phyloP scores from a whole-genome alignment of 2,329 filamentous ascomycete species.

The Zasmidium cellare region DNA sequence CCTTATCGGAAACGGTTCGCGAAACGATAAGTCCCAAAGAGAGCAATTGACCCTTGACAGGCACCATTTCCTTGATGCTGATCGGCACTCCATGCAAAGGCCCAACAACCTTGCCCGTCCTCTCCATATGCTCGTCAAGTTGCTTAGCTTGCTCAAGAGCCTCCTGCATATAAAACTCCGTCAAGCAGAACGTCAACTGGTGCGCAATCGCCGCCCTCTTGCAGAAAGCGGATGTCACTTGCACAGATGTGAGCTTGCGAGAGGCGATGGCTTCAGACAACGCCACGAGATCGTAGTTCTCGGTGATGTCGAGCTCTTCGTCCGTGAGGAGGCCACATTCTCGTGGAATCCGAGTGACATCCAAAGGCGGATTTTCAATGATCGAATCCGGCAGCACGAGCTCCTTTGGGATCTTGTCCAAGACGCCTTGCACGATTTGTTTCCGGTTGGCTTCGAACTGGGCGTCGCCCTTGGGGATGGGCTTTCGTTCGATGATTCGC shows the following conservation, averaged over 20 bases:
- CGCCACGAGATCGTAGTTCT: conserved; percentile 32
- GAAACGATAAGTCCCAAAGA: conserved; percentile 1
- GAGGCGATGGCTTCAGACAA: conserved; percentile 30
- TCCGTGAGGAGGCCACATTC: conserved; percentile 10
- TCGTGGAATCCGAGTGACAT: conserved; percentile 22
- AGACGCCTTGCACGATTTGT: background rate
- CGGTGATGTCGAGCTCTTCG: conserved; percentile 55
- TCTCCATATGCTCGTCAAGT: conserved; percentile 18
- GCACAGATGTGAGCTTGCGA: conserved; percentile 9
- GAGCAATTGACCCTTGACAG: conserved; percentile 5
- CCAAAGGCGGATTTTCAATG: conserved; percentile 21
- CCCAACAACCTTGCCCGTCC: conserved; percentile 4
- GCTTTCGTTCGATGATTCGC: conserved; percentile 1
- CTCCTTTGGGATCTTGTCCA: conserved; percentile 4
- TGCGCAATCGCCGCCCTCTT: conserved; percentile 37
- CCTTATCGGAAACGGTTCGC: conserved; percentile 1
- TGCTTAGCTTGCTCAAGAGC: conserved; percentile 25
- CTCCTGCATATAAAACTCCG: conserved; percentile 46
- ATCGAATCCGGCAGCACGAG: background rate
- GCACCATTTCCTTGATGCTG: conserved; percentile 47
- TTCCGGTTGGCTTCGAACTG: conserved; percentile 10
- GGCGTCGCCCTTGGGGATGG: conserved; percentile 5
- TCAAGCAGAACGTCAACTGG: conserved; percentile 32
- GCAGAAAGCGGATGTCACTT: conserved; percentile 40
- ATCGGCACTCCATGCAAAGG: conserved; percentile 32